Evolutionary conservation across 768 basidiomycete species (phyloP), one percentile per base, ranked within the genome.

Genomic region (Mycena albidolilacea): DNA sequence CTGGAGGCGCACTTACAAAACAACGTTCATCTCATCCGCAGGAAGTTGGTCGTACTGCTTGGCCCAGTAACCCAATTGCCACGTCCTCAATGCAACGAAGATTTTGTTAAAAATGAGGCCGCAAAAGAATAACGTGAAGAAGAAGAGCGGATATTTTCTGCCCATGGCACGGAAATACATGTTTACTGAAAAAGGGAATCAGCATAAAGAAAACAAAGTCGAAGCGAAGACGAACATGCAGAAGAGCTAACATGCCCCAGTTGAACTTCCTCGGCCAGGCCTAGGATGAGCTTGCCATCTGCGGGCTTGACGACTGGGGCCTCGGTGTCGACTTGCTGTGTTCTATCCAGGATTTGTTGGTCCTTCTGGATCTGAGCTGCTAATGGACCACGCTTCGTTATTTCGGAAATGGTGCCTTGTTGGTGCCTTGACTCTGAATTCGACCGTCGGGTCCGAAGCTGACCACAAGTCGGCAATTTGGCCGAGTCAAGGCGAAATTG

Each of bases 251-350:
- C 86, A 70, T 88, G 88, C 0, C 92, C 91, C 55, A 86, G 81
- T 7, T 83, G 85, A 46, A 92, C 85, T 76, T 93, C 92, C 78
- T 93, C 92, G 0, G 86, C 87, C 8, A n/a, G n/a, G n/a, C n/a
- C n/a, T n/a, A 91, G 79, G 60, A 92, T 87, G 14, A 93, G 84
- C 75, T 91, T 91, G 1, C 90, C 90, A 54, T 85, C 84, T 39
- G 76, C 79, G 9, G 76, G 72, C 35, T 67, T 55, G 17, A 75
- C 64, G 21, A 70, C 77, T n/a, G 72, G 73, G 12, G 64, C 71
- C 41, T 41, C 62, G 75, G 72, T 76, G 35, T 75, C 74, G 63
- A 80, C 76, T 58, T 80, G 77, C 0, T 75, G 43, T 44, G 75
- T 71, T 10, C 67, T 35, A 54, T 69, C 23, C 78, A 71, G 68